Evolutionary conservation across 2,329 filamentous ascomycete species (phyloP).

Genomic region (Tolypocladium cylindrosporum): DNA sequence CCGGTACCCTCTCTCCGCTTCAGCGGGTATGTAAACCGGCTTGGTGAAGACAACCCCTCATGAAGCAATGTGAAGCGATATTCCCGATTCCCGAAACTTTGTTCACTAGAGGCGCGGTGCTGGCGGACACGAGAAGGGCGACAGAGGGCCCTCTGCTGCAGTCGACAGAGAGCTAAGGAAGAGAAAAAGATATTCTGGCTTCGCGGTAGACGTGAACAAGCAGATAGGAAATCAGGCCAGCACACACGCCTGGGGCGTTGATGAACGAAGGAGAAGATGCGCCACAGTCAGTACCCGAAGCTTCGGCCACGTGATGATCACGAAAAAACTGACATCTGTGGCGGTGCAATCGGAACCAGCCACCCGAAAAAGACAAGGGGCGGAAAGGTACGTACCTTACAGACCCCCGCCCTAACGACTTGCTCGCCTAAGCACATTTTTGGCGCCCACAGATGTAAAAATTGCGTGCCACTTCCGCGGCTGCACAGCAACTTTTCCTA

Average conservation of each 20-base stretch:
- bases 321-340: background rate
- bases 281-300: background rate
- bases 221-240: background rate
- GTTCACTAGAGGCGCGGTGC: too few species aligned
- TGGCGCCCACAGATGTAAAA: conserved; percentile 24
- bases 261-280: background rate
- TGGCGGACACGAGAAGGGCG: background rate
- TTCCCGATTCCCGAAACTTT: background rate
- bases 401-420: conserved; percentile 12
- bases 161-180: background rate
- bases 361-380: conserved; percentile 1
- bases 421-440: conserved; percentile 16
- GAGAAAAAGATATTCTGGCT: background rate
- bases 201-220: background rate
- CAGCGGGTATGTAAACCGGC: background rate
- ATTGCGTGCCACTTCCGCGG: conserved; percentile 12
- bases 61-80: background rate
- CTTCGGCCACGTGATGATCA: background rate
- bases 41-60: background rate
- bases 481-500: conserved; percentile 15
- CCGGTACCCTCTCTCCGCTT: background rate
- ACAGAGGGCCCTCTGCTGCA: background rate
- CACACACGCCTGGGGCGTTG: background rate
- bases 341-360: background rate
- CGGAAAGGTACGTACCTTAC: background rate